Base-by-base conservation (phyloP, 2,329 filamentous ascomycete species). In the Claviceps humidiphila region DNA sequence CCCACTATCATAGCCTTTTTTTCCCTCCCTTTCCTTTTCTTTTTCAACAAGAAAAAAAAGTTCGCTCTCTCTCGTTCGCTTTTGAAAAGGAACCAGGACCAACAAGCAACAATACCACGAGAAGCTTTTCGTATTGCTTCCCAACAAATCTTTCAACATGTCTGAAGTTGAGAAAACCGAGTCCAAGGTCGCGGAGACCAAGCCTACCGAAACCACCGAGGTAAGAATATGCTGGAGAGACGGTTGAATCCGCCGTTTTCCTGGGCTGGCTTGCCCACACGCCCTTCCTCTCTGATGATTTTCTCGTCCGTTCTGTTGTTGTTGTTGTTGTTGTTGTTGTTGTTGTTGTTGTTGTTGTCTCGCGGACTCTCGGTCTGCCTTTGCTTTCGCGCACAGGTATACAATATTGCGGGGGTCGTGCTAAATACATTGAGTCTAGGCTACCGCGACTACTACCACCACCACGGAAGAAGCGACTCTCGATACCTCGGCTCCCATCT, bases 401-500 rank as follows among this genome's bases (percentile, higher is more conserved):
- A 34, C 34, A 22, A 30, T 20, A 8, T 9, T 14, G 22, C 20
- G 11, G 24, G 34, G n/a, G 3, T 24, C 38, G 24, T 24, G 47
- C 37, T 48, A 24, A 50, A 26, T 9, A 38, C 49, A 8, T n/a
- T 43, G 46, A 37, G 46, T 45, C 9, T 22, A 50, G 42, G 52
- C 53, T 37, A 52, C 55, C 38, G 56, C 58, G 43, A 50, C 57
- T 20, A 57, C 60, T 37, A 53, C 55, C 37, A 50, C 55, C 37
- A 50, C 54, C 42, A 59, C 54, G 14, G 54, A 58, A 58, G 20
- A 44, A 44, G 51, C 54, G 30, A 34, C 30, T 9, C 30, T 74
- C 53, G 72, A 78, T 52, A 80, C 74, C 57, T 75, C 76, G 17
- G 80, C 80, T 8, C 77, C 80, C 60, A 87, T 97, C 58, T 97